Evolutionary conservation across 371 early-diverging fungal species (phyloP).

Genomic region (Actinomortierella wolfii): DNA sequence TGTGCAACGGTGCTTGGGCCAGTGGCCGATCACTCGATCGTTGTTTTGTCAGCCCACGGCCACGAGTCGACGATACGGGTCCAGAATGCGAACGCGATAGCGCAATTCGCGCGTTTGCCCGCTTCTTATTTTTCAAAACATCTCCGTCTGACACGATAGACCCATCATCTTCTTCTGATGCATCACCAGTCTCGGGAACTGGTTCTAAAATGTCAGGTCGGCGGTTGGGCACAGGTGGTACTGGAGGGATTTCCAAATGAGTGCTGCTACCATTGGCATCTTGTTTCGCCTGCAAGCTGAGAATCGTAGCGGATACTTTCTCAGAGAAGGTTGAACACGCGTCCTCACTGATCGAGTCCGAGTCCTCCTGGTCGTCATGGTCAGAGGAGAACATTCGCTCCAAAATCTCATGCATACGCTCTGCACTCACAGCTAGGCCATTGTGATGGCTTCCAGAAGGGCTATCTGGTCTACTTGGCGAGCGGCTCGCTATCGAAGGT

Average conservation of each 20-base stretch:
- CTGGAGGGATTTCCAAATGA: conserved; percentile 14
- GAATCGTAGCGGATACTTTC: conserved; percentile 35
- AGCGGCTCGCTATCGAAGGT: conserved; percentile 20
- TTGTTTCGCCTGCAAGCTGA: conserved; percentile 31
- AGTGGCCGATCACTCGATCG: conserved; percentile 13
- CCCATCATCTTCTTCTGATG: conserved; percentile 3
- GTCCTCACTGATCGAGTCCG: conserved; percentile 30
- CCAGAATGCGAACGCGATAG: background rate
- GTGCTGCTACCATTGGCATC: conserved; percentile 19
- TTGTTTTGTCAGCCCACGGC: conserved; percentile 1
- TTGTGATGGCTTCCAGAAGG: conserved; percentile 41
- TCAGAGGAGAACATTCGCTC: conserved; percentile 45
- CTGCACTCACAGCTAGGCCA: conserved; percentile 30
- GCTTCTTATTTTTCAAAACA: background rate
- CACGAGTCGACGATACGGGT: background rate
- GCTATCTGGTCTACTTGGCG: conserved; percentile 33
- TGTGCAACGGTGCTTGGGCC: conserved; percentile 35
- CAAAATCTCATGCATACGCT: conserved; percentile 44
- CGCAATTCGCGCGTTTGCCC: conserved; percentile 3
- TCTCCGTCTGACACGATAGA: too few relatives aligned
- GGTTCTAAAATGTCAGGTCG: conserved; percentile 30
- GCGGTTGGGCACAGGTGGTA: conserved; percentile 12
- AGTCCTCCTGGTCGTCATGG: conserved; percentile 24
- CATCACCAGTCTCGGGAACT: conserved; percentile 17
- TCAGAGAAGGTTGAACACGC: conserved; percentile 38